Conservation (phyloP, 129 eudicot genomes). For the Kitagawia praeruptora region DNA sequence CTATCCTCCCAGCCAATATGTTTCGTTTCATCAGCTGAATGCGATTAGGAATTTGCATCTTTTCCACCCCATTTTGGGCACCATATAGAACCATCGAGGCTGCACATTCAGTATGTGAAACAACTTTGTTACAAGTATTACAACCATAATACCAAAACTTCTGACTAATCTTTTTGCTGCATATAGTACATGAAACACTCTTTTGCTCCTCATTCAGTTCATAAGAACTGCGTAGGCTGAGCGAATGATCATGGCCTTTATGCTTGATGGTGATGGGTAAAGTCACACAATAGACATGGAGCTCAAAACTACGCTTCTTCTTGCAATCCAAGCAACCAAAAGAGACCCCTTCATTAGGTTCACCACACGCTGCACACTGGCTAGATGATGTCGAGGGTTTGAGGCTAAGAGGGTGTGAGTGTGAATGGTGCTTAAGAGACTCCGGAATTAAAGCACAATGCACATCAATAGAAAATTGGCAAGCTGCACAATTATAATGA, state of each 20-base stretch:
- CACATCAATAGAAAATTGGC: slow-evolving; percentile 9
- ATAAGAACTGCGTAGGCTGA: not conserved
- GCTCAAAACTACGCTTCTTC: not conserved
- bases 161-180: not conserved
- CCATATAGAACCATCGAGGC: slow-evolving; percentile 6
- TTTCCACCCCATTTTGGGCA: not conserved
- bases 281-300: slow-evolving; percentile 11
- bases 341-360: slow-evolving; percentile 5
- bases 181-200: not conserved
- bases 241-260: slow-evolving; percentile 2
- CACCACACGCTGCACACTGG: slow-evolving; percentile 5
- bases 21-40: slow-evolving; percentile 8
- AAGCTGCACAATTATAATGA: not conserved
- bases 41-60: not conserved
- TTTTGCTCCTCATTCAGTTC: not conserved
- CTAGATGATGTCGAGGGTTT: not conserved
- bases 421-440: slow-evolving; percentile 7
- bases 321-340: slow-evolving; percentile 11
- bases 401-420: slow-evolving; percentile 10
- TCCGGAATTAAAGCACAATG: slow-evolving; percentile 8
- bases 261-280: not conserved
- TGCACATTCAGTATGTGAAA: slow-evolving; percentile 5
- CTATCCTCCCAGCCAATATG: slow-evolving; percentile 6
- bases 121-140: not conserved
- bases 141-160: slow-evolving; percentile 8